A percentile compares a stretch with the other conserved stretches of the same genome.
phyloP scores from a whole-genome alignment of 352 stramenopile genomes.

The Phytophthora syringae region DNA sequence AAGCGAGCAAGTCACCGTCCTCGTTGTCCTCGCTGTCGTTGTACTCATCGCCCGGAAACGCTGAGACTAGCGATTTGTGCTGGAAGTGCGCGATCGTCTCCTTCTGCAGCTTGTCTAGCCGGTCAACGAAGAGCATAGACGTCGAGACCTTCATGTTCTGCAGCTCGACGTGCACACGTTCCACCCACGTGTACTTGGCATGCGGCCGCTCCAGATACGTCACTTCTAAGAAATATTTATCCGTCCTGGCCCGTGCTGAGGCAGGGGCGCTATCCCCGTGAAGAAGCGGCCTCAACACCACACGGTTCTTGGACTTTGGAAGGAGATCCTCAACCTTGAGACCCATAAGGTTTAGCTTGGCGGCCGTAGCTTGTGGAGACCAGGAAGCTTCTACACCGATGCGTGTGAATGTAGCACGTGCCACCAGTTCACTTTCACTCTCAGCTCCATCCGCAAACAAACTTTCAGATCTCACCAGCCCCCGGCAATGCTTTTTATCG shows the following conservation, averaged over 20 bases:
- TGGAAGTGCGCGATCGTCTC: constrained; percentile 79
- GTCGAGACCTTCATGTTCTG: constrained; percentile 78
- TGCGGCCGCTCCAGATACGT: constrained; percentile 76
- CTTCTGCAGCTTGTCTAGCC: constrained; percentile 60
- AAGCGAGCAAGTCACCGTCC: constrained; percentile 67
- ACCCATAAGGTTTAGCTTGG: constrained; percentile 77
- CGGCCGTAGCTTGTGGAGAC: constrained; percentile 49
- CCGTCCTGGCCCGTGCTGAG: constrained; percentile 20
- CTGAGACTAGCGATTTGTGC: constrained; percentile 58
- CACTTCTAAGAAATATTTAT: constrained; percentile 73
- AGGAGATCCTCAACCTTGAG: constrained; percentile 79
- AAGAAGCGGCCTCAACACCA: constrained; percentile 66
- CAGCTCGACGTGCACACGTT: constrained; percentile 60
- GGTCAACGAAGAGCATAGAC: constrained; percentile 84
- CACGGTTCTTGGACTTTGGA: constrained; percentile 62
- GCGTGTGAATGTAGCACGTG: constrained; percentile 67
- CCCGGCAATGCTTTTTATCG: constrained; percentile 50
- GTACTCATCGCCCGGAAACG: constrained; percentile 43
- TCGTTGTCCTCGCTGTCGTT: constrained; percentile 33
- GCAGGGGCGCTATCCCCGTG: constrained; percentile 18
- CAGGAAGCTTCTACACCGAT: constrained; percentile 64
- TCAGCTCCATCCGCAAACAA: constrained; percentile 35
- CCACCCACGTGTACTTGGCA: constrained; percentile 74
- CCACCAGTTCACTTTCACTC: constrained; percentile 55
- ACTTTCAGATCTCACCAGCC: constrained; percentile 13